A percentile compares a stretch with the other conserved stretches of the same genome.
phyloP scores from a whole-genome alignment of 2,329 filamentous ascomycete species.

The Claviceps fusiformis region DNA sequence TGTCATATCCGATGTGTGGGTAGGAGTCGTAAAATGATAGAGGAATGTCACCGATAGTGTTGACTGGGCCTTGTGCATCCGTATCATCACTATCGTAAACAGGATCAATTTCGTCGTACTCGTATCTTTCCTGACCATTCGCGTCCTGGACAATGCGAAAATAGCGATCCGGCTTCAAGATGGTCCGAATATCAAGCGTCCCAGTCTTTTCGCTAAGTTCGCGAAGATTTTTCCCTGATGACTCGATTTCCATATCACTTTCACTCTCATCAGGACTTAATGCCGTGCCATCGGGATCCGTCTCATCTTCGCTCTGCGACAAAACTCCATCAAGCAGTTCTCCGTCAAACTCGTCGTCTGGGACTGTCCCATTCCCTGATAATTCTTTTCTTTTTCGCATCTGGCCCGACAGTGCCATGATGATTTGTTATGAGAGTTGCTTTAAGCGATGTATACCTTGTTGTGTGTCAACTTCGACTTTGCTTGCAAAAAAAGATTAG shows the following conservation, averaged over 20 bases:
- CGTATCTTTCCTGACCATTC: slow-evolving; percentile 78
- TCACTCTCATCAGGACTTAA: not conserved
- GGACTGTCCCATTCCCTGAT: slow-evolving; percentile 38
- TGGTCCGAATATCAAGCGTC: not conserved
- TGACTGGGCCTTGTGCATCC: slow-evolving; percentile 62
- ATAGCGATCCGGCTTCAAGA: not conserved
- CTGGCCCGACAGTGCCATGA: slow-evolving; percentile 9
- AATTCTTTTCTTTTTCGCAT: slow-evolving; percentile 53
- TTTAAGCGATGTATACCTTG: not conserved
- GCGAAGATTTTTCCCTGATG: slow-evolving; percentile 23
- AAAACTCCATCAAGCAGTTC: slow-evolving; percentile 40
- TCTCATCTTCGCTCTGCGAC: slow-evolving; percentile 31
- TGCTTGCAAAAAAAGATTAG: too few relatives aligned
- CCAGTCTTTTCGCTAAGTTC: not conserved
- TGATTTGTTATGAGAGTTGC: not conserved
- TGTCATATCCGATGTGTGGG: slow-evolving; percentile 96
- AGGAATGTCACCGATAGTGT: slow-evolving; percentile 93
- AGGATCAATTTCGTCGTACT: slow-evolving; percentile 88
- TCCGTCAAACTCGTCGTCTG: slow-evolving; percentile 38
- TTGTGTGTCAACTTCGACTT: too few relatives aligned
- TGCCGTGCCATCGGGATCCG: slow-evolving; percentile 15
- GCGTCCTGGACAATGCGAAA: slow-evolving; percentile 58
- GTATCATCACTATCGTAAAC: slow-evolving; percentile 94
- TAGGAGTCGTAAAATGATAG: slow-evolving; percentile 94
- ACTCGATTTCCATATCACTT: slow-evolving; percentile 5